These are phyloP conservation scores for Bauhinia variegata DNA, from an alignment of 306 rosid species.

Conservation along the genomic window DNA sequence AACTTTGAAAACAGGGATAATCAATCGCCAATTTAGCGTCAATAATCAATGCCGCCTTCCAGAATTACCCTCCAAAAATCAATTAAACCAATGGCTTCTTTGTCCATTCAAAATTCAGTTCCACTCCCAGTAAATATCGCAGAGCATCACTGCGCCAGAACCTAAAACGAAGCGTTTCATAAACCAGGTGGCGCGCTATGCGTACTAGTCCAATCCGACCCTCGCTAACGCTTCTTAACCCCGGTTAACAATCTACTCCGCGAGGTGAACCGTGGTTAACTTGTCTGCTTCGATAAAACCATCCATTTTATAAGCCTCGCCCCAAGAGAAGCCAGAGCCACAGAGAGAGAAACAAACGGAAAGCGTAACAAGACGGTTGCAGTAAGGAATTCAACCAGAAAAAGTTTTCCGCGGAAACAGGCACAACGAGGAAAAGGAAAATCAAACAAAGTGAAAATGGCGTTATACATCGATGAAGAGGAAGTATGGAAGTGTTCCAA, in stretches of 20 bases:
- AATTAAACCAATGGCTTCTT: conserved; percentile 12
- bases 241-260: conserved; percentile 19
- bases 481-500: conserved; percentile 85
- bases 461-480: conserved; percentile 71
- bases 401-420: not conserved
- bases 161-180: conserved; percentile 52
- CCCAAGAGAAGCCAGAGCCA: conserved; percentile 43
- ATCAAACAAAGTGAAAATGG: conserved; percentile 47
- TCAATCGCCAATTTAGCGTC: too few species aligned
- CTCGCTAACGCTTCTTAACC: conserved; percentile 28
- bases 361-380: not conserved
- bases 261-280: conserved; percentile 58
- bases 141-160: conserved; percentile 19
- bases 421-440: not conserved
- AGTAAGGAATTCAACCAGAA: not conserved
- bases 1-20: too few species aligned
- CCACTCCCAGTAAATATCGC: conserved; percentile 15
- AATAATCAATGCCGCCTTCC: too few species aligned
- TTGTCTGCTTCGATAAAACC: conserved; percentile 47
- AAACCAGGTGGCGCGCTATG: conserved; percentile 33
- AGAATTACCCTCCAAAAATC: too few species aligned
- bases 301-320: conserved; percentile 51
- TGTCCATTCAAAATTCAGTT: not conserved
- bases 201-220: conserved; percentile 6
- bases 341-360: conserved; percentile 15